Evolutionary conservation across 2,329 filamentous ascomycete genomes (phyloP), one percentile per base, ranked within the genome.

Genomic region (Fusarium pseudograminearum): DNA sequence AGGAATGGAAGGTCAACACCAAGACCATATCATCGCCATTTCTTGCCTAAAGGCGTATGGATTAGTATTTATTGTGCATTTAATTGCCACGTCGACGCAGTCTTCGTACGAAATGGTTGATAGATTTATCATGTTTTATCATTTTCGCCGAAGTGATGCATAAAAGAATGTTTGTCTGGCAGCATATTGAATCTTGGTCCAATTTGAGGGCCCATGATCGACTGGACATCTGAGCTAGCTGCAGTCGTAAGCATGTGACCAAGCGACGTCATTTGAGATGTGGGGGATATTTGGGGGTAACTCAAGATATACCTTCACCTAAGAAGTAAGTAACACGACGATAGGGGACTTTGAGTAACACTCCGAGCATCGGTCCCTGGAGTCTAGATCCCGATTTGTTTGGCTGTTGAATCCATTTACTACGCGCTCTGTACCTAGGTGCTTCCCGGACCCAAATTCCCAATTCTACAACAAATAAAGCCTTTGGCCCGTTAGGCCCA

Each of bases 201-300:
- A 22, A 16, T 20, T 46, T 15, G n/a, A 28, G 28, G 44, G n/a
- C 16, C 44, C 28, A 22, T 46, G 26, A 30, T 45, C 42, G 18
- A 12, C 18, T 7, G 16, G 11, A 24, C 22, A 28, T 22, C 14
- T 51, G 33, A 38, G n/a, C 22, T n/a, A 18, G 16, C 34, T 12
- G 22, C 24, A 24, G 33, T 36, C 18, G 14, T 16, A 36, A 47
- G 41, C 40, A 55, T 55, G 52, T 28, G 40, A 48, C 22, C n/a
- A 12, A 48, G 18, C 53, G 42, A 72, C 67, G 70, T 73, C 70
- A 72, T 72, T 42, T 57, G 57, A 53, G 55, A 53, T 61, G 66
- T 70, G 69, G 63, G 53, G 65, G 28, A 28, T 28, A 18, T n/a
- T 18, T 47, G 40, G 42, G 16, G 18, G 20, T 33, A 26, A 22